phyloP scores from a whole-genome alignment of 768 basidiomycete species.

The Leccinum uliginosum region DNA sequence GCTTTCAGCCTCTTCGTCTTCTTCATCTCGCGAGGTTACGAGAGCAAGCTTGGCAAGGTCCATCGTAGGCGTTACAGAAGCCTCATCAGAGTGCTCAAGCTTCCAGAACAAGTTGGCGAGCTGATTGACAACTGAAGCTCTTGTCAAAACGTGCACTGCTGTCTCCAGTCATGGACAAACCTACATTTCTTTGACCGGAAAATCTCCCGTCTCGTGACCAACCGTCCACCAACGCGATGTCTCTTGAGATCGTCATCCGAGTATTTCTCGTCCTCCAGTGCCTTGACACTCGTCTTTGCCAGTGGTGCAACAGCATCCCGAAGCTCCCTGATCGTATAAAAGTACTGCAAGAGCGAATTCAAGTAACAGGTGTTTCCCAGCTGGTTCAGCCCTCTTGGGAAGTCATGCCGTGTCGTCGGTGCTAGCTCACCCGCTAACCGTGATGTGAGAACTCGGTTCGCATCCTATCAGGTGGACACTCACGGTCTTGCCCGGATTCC shows the following conservation, averaged over 20 bases:
- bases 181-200: conserved; percentile 80
- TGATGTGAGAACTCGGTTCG: conserved; percentile 2
- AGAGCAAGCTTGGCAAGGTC: conserved; percentile 90
- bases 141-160: conserved; percentile 8
- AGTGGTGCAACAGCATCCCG: conserved; percentile 67
- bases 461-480: conserved; percentile 29
- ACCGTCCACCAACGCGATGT: conserved; percentile 83
- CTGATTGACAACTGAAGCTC: conserved; percentile 64
- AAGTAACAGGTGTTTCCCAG: conserved; percentile 87
- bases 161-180: conserved; percentile 20
- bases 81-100: conserved; percentile 59
- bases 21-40: conserved; percentile 86
- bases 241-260: conserved; percentile 78
- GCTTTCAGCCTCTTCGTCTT: conserved; percentile 73
- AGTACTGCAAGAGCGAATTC: conserved; percentile 79
- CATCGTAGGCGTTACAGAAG: conserved; percentile 76
- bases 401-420: conserved; percentile 51
- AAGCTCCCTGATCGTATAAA: conserved; percentile 92
- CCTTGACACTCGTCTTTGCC: conserved; percentile 50
- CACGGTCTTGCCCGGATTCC: conserved; percentile 70
- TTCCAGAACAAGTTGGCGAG: conserved; percentile 76
- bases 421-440: conserved; percentile 61
- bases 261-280: conserved; percentile 63
- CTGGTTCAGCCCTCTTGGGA: conserved; percentile 85
- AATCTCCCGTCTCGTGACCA: conserved; percentile 79